These are phyloP conservation scores for Globisporangium cederbergense DNA, from an alignment of 352 stramenopile species.

Conservation along the genomic window DNA sequence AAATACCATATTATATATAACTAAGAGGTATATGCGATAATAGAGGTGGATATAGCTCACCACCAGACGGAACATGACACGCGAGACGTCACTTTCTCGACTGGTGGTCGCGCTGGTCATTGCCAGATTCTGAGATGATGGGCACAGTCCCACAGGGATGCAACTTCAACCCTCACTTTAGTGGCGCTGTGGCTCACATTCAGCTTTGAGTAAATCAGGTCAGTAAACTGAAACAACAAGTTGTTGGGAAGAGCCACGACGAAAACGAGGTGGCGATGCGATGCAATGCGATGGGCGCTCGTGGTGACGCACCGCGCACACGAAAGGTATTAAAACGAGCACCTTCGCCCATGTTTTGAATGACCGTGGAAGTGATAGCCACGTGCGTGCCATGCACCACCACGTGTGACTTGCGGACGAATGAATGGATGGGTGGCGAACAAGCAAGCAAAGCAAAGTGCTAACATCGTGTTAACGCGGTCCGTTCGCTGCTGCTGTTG, in stretches of 20 bases:
- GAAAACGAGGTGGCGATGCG: too few relatives aligned
- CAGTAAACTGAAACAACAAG: background rate
- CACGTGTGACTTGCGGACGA: background rate
- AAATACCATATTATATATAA: background rate
- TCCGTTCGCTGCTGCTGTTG: background rate
- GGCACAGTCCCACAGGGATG: background rate
- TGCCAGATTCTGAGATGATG: background rate
- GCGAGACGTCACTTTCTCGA: slow-evolving; percentile 13
- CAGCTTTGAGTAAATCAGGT: background rate
- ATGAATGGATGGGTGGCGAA: background rate
- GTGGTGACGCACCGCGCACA: slow-evolving; percentile 2
- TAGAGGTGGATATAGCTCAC: background rate
- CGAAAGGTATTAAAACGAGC: slow-evolving; percentile 4
- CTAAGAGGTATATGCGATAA: background rate
- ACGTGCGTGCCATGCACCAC: background rate
- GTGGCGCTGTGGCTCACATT: background rate
- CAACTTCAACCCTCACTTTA: slow-evolving; percentile 13
- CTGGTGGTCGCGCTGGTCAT: background rate
- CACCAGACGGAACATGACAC: slow-evolving; percentile 4
- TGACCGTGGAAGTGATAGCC: too few relatives aligned
- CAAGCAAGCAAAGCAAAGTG: background rate
- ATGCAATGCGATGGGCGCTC: too few relatives aligned
- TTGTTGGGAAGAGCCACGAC: too few relatives aligned
- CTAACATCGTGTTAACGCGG: background rate
- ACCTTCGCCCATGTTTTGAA: background rate